These are phyloP conservation scores for Ophiosphaerella narmari DNA, from an alignment of 2,329 filamentous ascomycete species.

Conservation along the genomic window DNA sequence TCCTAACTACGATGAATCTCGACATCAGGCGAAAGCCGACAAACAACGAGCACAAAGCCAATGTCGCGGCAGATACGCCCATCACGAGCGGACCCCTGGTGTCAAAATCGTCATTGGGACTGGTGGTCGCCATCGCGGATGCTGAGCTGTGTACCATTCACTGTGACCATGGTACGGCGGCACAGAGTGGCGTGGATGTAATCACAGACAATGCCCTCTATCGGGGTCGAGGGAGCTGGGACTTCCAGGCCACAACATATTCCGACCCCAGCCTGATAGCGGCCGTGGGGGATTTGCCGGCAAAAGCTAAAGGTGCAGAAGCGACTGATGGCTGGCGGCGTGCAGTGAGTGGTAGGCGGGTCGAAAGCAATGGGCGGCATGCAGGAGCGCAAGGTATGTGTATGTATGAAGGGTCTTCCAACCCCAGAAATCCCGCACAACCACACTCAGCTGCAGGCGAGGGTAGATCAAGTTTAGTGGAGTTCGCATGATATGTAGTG, in stretches of 20 bases:
- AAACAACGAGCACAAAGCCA: slow-evolving; percentile 73
- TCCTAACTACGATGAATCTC: slow-evolving; percentile 72
- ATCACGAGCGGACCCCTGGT: slow-evolving; percentile 58
- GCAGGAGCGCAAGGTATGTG: slow-evolving; percentile 8
- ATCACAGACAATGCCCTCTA: slow-evolving; percentile 15
- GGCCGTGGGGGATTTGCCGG: neutral
- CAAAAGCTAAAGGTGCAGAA: neutral
- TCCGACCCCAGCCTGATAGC: slow-evolving; percentile 10
- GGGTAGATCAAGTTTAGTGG: slow-evolving; percentile 9
- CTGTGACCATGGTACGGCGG: slow-evolving; percentile 15
- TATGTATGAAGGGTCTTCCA: slow-evolving; percentile 16
- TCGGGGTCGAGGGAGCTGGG: slow-evolving; percentile 26
- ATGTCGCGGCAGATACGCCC: slow-evolving; percentile 70
- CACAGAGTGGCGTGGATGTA: neutral
- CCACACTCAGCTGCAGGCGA: slow-evolving; percentile 9
- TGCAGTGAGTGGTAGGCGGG: neutral
- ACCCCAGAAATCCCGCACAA: slow-evolving; percentile 24
- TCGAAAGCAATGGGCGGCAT: neutral
- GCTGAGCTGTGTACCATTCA: slow-evolving; percentile 13
- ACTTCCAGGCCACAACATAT: slow-evolving; percentile 20
- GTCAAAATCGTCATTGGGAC: slow-evolving; percentile 20
- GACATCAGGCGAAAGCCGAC: slow-evolving; percentile 76
- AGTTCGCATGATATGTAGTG: slow-evolving; percentile 14
- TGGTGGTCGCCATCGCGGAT: slow-evolving; percentile 32
- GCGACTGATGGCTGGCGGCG: neutral